Conservation (phyloP, 495 filamentous ascomycete genomes). For the Lasiosphaeria ovina region DNA sequence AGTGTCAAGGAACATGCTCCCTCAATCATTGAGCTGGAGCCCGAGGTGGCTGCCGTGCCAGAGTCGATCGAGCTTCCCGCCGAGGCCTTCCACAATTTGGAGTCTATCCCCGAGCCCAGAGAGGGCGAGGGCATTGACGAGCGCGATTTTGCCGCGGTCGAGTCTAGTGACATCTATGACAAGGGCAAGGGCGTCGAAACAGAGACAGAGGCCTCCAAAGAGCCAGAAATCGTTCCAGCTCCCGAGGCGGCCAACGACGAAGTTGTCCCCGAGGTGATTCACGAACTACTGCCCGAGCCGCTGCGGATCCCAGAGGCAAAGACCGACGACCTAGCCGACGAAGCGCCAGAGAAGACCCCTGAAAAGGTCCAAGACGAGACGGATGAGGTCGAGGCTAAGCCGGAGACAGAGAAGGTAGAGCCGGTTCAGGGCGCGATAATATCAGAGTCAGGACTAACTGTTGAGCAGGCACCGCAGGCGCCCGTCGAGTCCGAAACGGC, state of each 20-base stretch:
- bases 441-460: conserved; percentile 21
- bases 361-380: neutral
- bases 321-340: neutral
- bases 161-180: neutral
- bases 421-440: conserved; percentile 11
- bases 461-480: conserved; percentile 12
- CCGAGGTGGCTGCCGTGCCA: conserved; percentile 7
- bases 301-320: neutral
- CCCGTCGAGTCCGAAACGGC: conserved; percentile 9
- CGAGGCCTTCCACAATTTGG: conserved; percentile 4
- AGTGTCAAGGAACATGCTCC: conserved; percentile 16
- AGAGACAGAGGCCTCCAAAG: conserved; percentile 4
- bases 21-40: conserved; percentile 21
- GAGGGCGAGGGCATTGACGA: neutral
- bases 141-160: conserved; percentile 4
- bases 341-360: neutral
- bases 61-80: neutral
- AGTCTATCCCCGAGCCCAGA: conserved; percentile 13
- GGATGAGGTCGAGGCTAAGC: conserved; percentile 15
- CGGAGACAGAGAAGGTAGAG: conserved; percentile 31
- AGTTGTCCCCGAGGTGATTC: conserved; percentile 5
- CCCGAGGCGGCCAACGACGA: conserved; percentile 17
- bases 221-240: conserved; percentile 14
- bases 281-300: conserved; percentile 13
- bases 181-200: conserved; percentile 4